Conservation (phyloP, 768 basidiomycete species). For the Royoungia palumana region DNA sequence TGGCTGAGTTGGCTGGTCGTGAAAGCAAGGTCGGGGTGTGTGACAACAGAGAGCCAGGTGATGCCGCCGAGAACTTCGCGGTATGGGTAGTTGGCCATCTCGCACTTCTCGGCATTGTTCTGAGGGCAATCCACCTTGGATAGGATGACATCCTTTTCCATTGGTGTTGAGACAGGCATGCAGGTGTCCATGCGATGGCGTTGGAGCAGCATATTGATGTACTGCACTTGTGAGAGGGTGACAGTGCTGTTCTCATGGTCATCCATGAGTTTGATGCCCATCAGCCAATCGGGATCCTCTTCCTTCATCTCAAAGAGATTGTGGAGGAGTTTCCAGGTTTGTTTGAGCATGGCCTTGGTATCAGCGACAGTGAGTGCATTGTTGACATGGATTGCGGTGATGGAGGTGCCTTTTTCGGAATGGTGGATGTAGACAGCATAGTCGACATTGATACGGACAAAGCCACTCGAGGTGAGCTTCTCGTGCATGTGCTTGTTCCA, state of each 20-base stretch:
- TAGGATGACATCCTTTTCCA: neutral
- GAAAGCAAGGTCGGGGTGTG: neutral
- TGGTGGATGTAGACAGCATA: neutral
- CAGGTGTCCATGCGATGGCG: too few species aligned
- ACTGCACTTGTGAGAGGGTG: too few species aligned
- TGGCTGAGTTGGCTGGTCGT: neutral
- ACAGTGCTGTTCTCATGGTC: too few species aligned
- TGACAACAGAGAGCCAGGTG: conserved; percentile 1
- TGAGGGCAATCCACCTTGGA: neutral
- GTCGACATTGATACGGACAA: neutral
- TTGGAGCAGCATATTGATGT: too few species aligned
- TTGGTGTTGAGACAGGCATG: neutral
- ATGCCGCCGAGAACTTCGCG: neutral
- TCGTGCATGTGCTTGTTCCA: too few species aligned
- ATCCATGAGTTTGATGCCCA: too few species aligned
- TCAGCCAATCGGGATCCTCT: too few species aligned
- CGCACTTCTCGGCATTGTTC: neutral
- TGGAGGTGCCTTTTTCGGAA: neutral
- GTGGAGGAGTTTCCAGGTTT: too few species aligned
- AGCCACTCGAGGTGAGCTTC: neutral
- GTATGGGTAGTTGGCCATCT: neutral
- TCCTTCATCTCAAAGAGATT: too few species aligned
- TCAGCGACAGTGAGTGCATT: conserved; percentile 3
- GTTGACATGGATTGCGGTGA: conserved; percentile 2
- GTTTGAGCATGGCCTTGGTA: neutral